phyloP scores from a whole-genome alignment of 441 rosid species.

The Eugenia klotzschiana region DNA sequence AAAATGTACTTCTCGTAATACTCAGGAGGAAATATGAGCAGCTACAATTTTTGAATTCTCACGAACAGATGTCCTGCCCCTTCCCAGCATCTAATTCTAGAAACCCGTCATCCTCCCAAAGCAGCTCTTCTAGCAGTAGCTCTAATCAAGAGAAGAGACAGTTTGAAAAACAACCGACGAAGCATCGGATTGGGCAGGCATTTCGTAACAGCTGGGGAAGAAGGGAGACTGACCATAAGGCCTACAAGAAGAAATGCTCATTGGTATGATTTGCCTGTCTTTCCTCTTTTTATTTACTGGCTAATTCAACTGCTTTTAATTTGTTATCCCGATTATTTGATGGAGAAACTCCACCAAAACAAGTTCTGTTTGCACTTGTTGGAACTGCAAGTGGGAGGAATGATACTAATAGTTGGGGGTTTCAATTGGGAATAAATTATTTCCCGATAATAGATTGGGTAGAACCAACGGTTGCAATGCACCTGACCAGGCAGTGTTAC shows the following conservation, averaged over 20 bases:
- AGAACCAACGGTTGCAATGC: not conserved
- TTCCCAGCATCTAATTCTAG: constrained; percentile 15
- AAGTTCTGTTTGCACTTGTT: not conserved
- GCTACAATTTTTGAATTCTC: constrained; percentile 36
- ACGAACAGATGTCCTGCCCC: constrained; percentile 26
- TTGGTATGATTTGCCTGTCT: constrained; percentile 30
- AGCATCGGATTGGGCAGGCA: constrained; percentile 55
- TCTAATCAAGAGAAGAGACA: constrained; percentile 28
- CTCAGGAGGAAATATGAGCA: constrained; percentile 76
- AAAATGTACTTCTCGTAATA: constrained; percentile 2
- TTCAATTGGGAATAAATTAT: not conserved
- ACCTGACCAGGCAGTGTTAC: not conserved
- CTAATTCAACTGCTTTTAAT: not conserved
- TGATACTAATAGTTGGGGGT: not conserved
- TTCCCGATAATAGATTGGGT: not conserved
- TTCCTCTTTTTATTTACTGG: not conserved
- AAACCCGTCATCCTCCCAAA: constrained; percentile 19
- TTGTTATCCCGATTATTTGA: constrained; percentile 2
- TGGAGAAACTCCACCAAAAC: not conserved
- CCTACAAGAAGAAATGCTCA: constrained; percentile 48
- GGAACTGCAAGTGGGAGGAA: not conserved
- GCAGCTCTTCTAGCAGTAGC: constrained; percentile 15
- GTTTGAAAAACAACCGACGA: constrained; percentile 39
- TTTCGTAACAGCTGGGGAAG: constrained; percentile 87
- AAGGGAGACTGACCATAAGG: constrained; percentile 53